phyloP scores from a whole-genome alignment of 805 yeast genomes.

The Wickerhamiella sorbophila region DNA sequence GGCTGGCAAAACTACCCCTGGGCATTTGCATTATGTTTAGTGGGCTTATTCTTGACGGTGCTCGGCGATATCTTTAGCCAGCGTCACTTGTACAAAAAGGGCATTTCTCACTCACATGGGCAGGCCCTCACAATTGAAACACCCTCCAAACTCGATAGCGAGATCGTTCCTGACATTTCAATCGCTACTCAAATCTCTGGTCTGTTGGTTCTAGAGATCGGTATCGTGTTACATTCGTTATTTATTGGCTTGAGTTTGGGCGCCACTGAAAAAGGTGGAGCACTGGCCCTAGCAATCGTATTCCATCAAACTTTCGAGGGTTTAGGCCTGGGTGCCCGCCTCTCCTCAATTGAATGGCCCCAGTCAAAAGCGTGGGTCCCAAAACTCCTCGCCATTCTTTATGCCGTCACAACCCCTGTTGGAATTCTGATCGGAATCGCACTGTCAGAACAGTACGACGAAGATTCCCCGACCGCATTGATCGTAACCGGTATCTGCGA shows the following conservation, averaged over 20 bases:
- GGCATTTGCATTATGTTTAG: slow-evolving; percentile 7
- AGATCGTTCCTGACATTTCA: not conserved
- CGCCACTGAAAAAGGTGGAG: slow-evolving; percentile 64
- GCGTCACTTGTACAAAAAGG: slow-evolving; percentile 3
- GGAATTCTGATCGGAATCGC: slow-evolving; percentile 71
- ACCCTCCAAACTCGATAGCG: not conserved
- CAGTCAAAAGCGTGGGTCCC: slow-evolving; percentile 24
- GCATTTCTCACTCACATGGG: slow-evolving; percentile 2
- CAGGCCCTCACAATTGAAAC: not conserved
- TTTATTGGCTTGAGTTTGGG: slow-evolving; percentile 69
- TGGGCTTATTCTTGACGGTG: slow-evolving; percentile 4
- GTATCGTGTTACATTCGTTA: slow-evolving; percentile 70
- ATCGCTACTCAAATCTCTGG: not conserved
- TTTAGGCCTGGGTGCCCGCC: slow-evolving; percentile 67
- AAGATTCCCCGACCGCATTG: slow-evolving; percentile 38
- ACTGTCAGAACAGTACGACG: slow-evolving; percentile 43
- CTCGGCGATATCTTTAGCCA: slow-evolving; percentile 4
- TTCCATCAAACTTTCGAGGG: slow-evolving; percentile 72
- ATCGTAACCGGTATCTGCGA: slow-evolving; percentile 63
- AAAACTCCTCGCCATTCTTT: slow-evolving; percentile 28
- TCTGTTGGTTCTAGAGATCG: slow-evolving; percentile 41
- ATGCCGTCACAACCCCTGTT: slow-evolving; percentile 50
- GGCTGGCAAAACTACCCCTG: slow-evolving; percentile 5
- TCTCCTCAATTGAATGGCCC: slow-evolving; percentile 38
- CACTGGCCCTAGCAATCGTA: slow-evolving; percentile 44